A percentile compares a stretch with the other conserved stretches of the same genome.
Conservation (phyloP, 2,329 filamentous ascomycete species). For the Dendrostoma leiphaemia region DNA sequence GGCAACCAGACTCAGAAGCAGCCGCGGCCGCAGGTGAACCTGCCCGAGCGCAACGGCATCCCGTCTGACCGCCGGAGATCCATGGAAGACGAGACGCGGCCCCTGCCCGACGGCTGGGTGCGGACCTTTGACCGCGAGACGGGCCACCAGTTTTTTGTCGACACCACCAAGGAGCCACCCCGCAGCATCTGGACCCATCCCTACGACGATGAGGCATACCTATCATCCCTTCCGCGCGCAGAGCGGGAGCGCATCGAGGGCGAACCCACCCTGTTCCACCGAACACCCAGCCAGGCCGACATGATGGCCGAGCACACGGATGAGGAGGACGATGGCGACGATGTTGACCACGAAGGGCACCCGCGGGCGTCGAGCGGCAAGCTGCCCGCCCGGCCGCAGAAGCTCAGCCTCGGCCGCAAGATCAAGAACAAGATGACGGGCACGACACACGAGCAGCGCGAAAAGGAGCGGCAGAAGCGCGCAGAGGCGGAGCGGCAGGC, state of each 20-base stretch:
- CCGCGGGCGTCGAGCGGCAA: no score
- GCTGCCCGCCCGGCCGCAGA: conserved; percentile 6
- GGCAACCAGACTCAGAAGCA: conserved; percentile 13
- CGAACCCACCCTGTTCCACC: not conserved
- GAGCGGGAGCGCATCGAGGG: conserved; percentile 46
- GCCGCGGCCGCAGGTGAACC: conserved; percentile 19
- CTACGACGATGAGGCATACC: conserved; percentile 55
- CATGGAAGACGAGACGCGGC: conserved; percentile 60
- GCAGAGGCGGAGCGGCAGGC: conserved; percentile 47
- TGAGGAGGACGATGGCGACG: conserved; percentile 35
- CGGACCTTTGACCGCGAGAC: conserved; percentile 52
- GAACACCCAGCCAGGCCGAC: conserved; percentile 8
- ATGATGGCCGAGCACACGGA: conserved; percentile 36
- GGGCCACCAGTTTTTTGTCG: conserved; percentile 62
- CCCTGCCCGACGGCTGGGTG: conserved; percentile 55
- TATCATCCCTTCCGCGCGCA: conserved; percentile 43
- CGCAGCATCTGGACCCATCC: conserved; percentile 61
- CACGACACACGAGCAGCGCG: conserved; percentile 54
- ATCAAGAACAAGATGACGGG: conserved; percentile 59
- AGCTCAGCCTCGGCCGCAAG: conserved; percentile 47
- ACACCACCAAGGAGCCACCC: conserved; percentile 52
- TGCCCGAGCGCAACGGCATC: conserved; percentile 48
- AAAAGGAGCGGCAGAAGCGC: conserved; percentile 40
- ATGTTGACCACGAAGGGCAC: no score
- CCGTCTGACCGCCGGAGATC: conserved; percentile 49